Evolutionary conservation across 495 filamentous ascomycete genomes (phyloP), one percentile per base, ranked within the genome.

Genomic region (Podospora bellae-mahoneyi): DNA sequence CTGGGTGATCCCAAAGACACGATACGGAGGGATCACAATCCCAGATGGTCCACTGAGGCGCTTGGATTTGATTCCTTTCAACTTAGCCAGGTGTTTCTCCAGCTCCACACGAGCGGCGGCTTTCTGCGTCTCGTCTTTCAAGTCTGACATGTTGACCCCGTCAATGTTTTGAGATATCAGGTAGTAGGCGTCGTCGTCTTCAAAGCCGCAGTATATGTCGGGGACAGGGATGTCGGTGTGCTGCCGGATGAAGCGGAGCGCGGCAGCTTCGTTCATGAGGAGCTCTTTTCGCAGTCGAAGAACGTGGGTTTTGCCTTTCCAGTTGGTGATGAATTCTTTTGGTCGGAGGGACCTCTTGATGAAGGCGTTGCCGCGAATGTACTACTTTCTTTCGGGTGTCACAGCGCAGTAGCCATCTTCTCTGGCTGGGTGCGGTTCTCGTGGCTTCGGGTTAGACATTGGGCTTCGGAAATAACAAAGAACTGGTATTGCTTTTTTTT

Each of bases 111-210:
- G 62, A 20, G 66, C 68, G 4, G 62, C 53, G 7, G 27, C 44
- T 48, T 69, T 62, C 16, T 69, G 64, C 23, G 66, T 26, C 6
- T 63, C 68, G 2, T 57, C 48, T 32, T 32, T 32, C 44, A 69
- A 48, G 20, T 69, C 59, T 19, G 63, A 48, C 68, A 69, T 69
- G 58, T 18, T 66, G 20, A 69, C 68, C 18, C 68, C 68, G 23
- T 66, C 64, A 59, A 69, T 53, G 53, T 59, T 62, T 30, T 69
- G 18, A 30, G 64, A 66, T 44, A 66, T 66, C 57, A 69, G 58
- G 53, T 66, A 69, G 60, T 58, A 62, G 19, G 68, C 68, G 16
- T 63, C 68, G 32, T 69, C 68, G 53, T 69, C 64, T 20, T 69
- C 68, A 23, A 69, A 69, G 32, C 59, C 58, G 64, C 28, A 62